A percentile compares a stretch with the other conserved stretches of the same genome.
Conservation (phyloP, 441 rosid genomes). For the Sinapis alba region DNA sequence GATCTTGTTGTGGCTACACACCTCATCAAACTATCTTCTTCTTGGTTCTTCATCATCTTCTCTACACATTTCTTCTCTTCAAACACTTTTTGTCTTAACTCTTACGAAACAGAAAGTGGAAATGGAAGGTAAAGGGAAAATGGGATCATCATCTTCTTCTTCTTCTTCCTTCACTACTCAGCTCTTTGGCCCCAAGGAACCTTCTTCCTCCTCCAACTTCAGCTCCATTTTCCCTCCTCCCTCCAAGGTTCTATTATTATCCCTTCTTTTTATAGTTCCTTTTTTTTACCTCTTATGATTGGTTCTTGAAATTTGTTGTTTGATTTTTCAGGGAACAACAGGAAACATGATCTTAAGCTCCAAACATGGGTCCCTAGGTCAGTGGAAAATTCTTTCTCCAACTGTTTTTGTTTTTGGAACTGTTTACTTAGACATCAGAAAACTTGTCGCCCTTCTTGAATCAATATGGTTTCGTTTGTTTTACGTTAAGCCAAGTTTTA, state of each 20-base stretch:
- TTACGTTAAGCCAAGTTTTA: neutral
- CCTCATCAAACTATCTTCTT: conserved; percentile 23
- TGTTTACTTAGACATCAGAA: neutral
- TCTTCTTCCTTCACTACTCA: conserved; percentile 58
- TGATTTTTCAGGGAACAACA: conserved; percentile 48
- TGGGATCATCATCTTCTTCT: conserved; percentile 35
- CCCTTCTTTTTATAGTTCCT: neutral
- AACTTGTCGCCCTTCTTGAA: neutral
- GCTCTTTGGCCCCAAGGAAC: conserved; percentile 71
- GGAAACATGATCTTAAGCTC: conserved; percentile 47
- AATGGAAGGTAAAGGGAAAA: conserved; percentile 62
- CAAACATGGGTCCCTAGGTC: conserved; percentile 54
- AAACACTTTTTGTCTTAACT: neutral
- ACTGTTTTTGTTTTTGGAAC: neutral
- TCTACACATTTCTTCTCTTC: neutral
- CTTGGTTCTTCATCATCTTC: neutral
- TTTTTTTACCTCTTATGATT: neutral
- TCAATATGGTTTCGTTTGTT: neutral
- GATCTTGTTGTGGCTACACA: conserved; percentile 31
- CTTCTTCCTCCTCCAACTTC: conserved; percentile 57
- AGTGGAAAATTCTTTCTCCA: conserved; percentile 14
- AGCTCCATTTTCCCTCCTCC: conserved; percentile 72
- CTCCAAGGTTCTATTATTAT: conserved; percentile 44
- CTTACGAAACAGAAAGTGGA: neutral
- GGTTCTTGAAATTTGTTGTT: neutral